Percentiles rank a stretch among this genome's conserved stretches.
Conservation (phyloP, 306 rosid species). For the Fagus crenata region DNA sequence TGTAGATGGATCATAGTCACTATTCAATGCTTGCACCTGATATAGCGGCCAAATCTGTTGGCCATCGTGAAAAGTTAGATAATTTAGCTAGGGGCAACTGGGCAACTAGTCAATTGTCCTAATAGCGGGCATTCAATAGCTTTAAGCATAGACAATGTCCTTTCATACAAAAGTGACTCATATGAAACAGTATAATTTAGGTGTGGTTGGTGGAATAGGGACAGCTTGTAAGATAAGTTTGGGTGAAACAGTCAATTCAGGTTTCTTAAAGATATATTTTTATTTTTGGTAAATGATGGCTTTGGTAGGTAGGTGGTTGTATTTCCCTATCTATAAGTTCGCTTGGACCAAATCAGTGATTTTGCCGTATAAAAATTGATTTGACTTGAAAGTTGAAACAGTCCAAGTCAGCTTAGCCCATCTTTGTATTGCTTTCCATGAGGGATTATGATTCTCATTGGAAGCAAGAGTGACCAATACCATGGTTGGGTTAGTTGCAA, state of each 20-base stretch:
- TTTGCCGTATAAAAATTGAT: neutral
- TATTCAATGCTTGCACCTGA: neutral
- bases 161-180: too few relatives aligned
- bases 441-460: neutral
- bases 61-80: neutral
- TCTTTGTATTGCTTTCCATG: neutral
- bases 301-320: constrained; percentile 3
- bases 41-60: neutral
- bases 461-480: neutral
- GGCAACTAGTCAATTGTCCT: neutral
- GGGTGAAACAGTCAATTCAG: neutral
- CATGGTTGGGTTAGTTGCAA: neutral
- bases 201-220: constrained; percentile 1
- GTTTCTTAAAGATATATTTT: neutral
- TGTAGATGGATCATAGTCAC: neutral
- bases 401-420: neutral
- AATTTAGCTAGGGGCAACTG: constrained; percentile 3
- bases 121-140: neutral
- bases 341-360: neutral
- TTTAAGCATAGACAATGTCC: neutral
- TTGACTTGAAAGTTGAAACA: neutral
- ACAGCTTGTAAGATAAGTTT: neutral
- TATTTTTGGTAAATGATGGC: neutral
- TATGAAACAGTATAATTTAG: neutral
- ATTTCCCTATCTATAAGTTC: neutral